Evolutionary conservation across 2,329 filamentous ascomycete species (phyloP), one percentile per base, ranked within the genome.

Genomic region (Neofusicoccum kwambonambiense): DNA sequence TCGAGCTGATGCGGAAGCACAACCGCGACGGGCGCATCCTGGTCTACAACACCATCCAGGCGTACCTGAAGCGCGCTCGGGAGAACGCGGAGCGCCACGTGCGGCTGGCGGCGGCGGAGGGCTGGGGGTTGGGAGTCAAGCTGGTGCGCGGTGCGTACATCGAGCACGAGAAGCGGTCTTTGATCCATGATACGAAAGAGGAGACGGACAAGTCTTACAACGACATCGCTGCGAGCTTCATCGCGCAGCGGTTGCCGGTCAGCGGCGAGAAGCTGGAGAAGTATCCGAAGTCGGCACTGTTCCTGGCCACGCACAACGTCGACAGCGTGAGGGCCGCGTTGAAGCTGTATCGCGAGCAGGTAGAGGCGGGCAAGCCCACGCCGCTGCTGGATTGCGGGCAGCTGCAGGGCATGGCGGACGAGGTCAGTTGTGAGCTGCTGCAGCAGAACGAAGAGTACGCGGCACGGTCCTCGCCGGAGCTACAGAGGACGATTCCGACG

Each of bases 321-420:
- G 85, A 86, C 22, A 91, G 90, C 8, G 89, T 96, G 5, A n/a
- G 19, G 11, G 22, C 31, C 12, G 62, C 44, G 84, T 19, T 69
- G 4, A 72, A 77, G 8, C 68, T 76, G 50, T 78, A 78, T 49
- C 19, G 85, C 84, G 9, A 70, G 75, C 63, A 68, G 77, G 83
- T 83, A 0, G 80, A 83, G 22, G 77, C 79, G 64, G 71, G 70
- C 72, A 70, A 75, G 47, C 39, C 17, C 0, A 72, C 81, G 22
- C 82, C 85, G 47, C 75, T 41, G 72, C 67, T 77, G 0, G 73
- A 73, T 12, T 93, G 90, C 74, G 90, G 90, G 1, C 93, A 97
- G 78, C 85, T 97, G 1, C 90, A 94, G 80, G 93, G 94, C 35
- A 98, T 98, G 94, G 94, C 94, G 0, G 94, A 97, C 71, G 93